Conservation (phyloP, 2,329 filamentous ascomycete genomes). For the Pyricularia grisea region DNA sequence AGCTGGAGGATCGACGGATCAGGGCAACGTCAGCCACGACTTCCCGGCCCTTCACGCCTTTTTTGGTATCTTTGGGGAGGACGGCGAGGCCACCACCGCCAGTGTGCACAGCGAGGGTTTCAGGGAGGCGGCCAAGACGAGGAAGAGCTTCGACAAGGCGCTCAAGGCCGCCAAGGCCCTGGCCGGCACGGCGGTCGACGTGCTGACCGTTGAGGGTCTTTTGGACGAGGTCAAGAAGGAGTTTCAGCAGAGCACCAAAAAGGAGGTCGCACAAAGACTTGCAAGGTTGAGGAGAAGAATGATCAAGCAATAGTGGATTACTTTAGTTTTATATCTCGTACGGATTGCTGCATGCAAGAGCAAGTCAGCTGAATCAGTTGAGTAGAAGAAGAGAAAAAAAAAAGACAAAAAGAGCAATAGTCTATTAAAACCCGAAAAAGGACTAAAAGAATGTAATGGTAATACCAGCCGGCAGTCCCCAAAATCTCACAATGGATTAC, state of each 20-base stretch:
- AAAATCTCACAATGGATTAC: not conserved
- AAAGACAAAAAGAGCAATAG: not conserved
- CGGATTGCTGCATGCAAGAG: not conserved
- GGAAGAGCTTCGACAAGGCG: slow-evolving; percentile 33
- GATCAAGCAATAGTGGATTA: not conserved
- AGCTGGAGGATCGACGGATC: slow-evolving; percentile 45
- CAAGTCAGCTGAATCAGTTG: not conserved
- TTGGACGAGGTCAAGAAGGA: slow-evolving; percentile 30
- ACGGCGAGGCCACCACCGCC: slow-evolving; percentile 30
- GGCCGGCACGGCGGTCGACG: slow-evolving; percentile 36
- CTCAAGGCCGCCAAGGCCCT: slow-evolving; percentile 36
- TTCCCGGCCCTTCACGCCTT: slow-evolving; percentile 44
- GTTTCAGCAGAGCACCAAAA: slow-evolving; percentile 17
- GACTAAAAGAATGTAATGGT: not conserved
- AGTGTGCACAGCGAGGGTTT: slow-evolving; percentile 46
- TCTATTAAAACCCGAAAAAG: not conserved
- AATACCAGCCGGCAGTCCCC: not conserved
- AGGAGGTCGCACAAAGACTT: not conserved
- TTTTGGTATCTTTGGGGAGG: slow-evolving; percentile 46
- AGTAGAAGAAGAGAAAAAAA: not conserved
- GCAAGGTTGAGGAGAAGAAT: not conserved
- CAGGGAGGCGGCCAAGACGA: slow-evolving; percentile 37
- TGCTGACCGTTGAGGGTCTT: slow-evolving; percentile 30
- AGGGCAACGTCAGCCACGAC: slow-evolving; percentile 48
- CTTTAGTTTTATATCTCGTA: not conserved